Conservation (phyloP, 2,329 filamentous ascomycete genomes). For the Talaromyces amestolkiae region DNA sequence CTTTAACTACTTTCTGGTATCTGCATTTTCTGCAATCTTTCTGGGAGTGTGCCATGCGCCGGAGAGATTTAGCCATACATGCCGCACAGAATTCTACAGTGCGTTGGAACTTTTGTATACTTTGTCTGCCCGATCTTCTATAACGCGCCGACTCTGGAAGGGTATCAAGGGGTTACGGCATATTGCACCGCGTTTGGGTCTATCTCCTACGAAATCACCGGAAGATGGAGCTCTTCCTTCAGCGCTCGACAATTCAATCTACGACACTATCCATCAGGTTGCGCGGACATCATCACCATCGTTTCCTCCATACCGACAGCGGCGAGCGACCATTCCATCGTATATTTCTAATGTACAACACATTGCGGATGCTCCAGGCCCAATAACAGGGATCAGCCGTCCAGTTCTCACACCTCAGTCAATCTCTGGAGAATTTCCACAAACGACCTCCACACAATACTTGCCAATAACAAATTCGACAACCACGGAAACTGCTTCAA, state of each 20-base stretch:
- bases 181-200: constrained; percentile 1
- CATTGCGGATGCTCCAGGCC: neutral
- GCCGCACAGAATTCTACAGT: neutral
- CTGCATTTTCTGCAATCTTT: constrained; percentile 6
- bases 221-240: neutral
- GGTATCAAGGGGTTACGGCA: neutral
- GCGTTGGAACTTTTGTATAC: neutral
- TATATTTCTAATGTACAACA: neutral
- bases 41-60: neutral
- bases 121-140: constrained; percentile 2
- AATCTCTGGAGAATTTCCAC: neutral
- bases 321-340: neutral
- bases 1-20: constrained; percentile 11
- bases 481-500: neutral
- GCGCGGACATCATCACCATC: neutral
- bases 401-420: neutral
- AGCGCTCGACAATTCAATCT: neutral
- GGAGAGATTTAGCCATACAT: neutral
- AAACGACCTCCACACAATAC: neutral
- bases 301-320: neutral
- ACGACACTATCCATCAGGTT: neutral
- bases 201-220: neutral
- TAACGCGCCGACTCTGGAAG: constrained; percentile 8
- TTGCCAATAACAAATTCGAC: neutral
- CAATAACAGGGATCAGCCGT: neutral